Conservation (phyloP, 495 filamentous ascomycete genomes). For the Penicillium ochrochloron region DNA sequence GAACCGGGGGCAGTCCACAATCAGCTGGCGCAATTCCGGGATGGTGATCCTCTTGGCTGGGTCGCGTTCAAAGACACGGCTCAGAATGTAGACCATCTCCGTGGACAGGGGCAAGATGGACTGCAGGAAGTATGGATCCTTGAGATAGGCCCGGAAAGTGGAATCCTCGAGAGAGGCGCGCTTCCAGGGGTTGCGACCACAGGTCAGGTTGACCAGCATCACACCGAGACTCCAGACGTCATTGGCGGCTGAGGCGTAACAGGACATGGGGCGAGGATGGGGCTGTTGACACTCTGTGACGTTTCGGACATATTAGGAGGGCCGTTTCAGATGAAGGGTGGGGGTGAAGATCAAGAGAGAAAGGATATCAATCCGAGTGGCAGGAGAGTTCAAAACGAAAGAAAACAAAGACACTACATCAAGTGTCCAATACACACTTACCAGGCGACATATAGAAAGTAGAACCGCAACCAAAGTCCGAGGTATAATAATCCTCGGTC, state of each 20-base stretch:
- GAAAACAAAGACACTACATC: background rate
- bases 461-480: constrained; percentile 97
- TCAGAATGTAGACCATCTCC: constrained; percentile 87
- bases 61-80: constrained; percentile 86
- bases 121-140: constrained; percentile 85
- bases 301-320: constrained; percentile 29
- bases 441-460: constrained; percentile 99
- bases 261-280: constrained; percentile 73
- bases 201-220: constrained; percentile 95
- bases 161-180: constrained; percentile 90
- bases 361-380: constrained; percentile 1
- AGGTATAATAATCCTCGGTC: constrained; percentile 78
- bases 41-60: constrained; percentile 86
- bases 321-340: constrained; percentile 6
- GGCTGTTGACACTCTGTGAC: constrained; percentile 91
- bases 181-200: constrained; percentile 99
- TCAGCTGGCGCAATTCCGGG: constrained; percentile 75
- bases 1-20: constrained; percentile 76
- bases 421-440: constrained; percentile 49
- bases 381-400: background rate
- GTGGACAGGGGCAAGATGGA: constrained; percentile 90
- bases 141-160: constrained; percentile 90
- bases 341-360: background rate
- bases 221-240: constrained; percentile 98
- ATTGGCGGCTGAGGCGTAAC: constrained; percentile 91